Evolutionary conservation across 192 early-diverging fungal genomes (phyloP), one percentile per base, ranked within the genome.

Genomic region (Lunasporangiospora selenospora): DNA sequence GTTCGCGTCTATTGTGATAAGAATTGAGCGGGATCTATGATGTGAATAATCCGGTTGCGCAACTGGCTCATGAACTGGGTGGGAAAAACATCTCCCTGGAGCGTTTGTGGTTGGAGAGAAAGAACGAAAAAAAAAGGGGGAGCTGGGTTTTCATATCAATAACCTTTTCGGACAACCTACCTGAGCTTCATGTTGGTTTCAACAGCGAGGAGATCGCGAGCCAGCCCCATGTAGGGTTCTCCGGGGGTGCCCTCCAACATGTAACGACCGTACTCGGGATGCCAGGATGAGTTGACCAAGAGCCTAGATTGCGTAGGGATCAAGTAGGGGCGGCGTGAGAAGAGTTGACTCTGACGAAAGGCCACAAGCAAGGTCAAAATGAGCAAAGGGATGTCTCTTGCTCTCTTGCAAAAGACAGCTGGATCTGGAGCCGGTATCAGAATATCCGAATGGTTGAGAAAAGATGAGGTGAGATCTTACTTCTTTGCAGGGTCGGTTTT

Each of bases 191-290:
- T 99, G 80, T 93, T 98, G 31, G 82, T 77, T 67, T 99, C 94
- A 4, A 98, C 95, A 21, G 76, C 81, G 21, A 93, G 70, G 21
- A 98, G 73, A 63, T 97, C 93, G 27, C 84, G 67, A 27, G 97
- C 79, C 11, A 88, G 87, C 21, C 88, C 84, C 49, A 93, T 93
- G 76, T 98, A 99, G 0, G 97, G 97, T 15, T 80, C 70, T 6
- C 93, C 94, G 9, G 97, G 97, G 0, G 97, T 97, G 39, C 90
- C 91, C 81, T 98, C 97, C 62, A 97, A 78, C 97, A 99, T 99
- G 80, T 90, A 99, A 27, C 94, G 83, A 16, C 93, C 97, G 76
- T 95, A 99, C 75, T 99, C 97, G 32, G 95, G 95, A 63, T 92
- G 85, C 96, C 96, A 99, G 24, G 93, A 88, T 13, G 90, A 86